Percentiles rank a stretch among this genome's conserved stretches.
Conservation (phyloP, 495 filamentous ascomycete genomes). For the Hypoxylon crocopeplum region DNA sequence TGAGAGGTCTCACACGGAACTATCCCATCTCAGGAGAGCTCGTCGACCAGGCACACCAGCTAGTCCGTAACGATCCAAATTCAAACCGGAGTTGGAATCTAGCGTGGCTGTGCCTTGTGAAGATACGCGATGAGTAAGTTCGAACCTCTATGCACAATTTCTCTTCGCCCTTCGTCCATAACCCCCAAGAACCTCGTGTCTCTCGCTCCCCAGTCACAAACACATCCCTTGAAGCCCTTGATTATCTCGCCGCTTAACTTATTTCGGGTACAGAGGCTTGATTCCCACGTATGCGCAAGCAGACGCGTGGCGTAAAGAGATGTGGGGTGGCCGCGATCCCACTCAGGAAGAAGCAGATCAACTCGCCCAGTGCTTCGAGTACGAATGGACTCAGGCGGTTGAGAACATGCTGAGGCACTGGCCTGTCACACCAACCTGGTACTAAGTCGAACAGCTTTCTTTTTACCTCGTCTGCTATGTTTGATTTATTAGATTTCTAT, state of each 20-base stretch:
- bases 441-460: slow-evolving; percentile 30
- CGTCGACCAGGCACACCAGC: slow-evolving; percentile 69
- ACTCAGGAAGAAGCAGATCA: slow-evolving; percentile 60
- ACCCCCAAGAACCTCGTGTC: neutral
- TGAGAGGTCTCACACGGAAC: slow-evolving; percentile 70
- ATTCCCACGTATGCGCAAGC: slow-evolving; percentile 65
- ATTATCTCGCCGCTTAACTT: slow-evolving; percentile 5
- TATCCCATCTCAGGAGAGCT: slow-evolving; percentile 77
- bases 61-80: slow-evolving; percentile 68
- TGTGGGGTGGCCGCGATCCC: slow-evolving; percentile 74
- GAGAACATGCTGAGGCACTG: slow-evolving; percentile 73
- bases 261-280: slow-evolving; percentile 53
- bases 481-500: slow-evolving; percentile 1
- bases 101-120: slow-evolving; percentile 75
- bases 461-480: neutral
- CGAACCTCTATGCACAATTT: neutral
- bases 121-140: slow-evolving; percentile 71
- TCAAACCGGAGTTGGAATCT: slow-evolving; percentile 78
- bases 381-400: slow-evolving; percentile 72
- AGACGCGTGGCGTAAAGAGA: slow-evolving; percentile 68
- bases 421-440: slow-evolving; percentile 63
- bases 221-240: slow-evolving; percentile 21
- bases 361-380: slow-evolving; percentile 66
- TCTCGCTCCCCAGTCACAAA: neutral
- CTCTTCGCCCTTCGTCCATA: neutral